A percentile compares a stretch with the other conserved stretches of the same genome.
Evolutionary conservation across 352 stramenopile species (phyloP).

Genomic region (Phytophthora pisi): DNA sequence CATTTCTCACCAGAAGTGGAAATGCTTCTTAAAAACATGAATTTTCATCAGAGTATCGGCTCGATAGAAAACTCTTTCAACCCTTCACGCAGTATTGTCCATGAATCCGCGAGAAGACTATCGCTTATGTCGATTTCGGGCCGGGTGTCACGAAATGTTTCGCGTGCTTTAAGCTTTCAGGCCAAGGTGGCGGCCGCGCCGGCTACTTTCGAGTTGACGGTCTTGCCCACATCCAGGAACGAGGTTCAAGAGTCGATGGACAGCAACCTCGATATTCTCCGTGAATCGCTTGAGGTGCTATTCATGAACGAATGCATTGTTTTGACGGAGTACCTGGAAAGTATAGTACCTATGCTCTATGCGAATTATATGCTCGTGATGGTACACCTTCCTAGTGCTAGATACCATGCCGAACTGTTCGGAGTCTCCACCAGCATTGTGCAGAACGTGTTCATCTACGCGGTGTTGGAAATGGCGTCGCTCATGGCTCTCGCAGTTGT

Average conservation of each 20-base stretch:
- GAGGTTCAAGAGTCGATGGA: neutral
- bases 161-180: neutral
- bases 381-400: constrained; percentile 24
- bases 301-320: constrained; percentile 38
- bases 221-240: neutral
- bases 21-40: neutral
- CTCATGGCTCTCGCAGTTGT: constrained; percentile 16
- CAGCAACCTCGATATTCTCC: neutral
- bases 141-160: neutral
- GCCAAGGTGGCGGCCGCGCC: neutral
- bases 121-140: neutral
- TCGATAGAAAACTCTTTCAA: neutral
- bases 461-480: constrained; percentile 21
- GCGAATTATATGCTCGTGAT: constrained; percentile 14
- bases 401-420: constrained; percentile 36
- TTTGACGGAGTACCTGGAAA: constrained; percentile 39
- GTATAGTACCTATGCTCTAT: constrained; percentile 37
- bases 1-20: constrained; percentile 4
- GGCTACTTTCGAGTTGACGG: neutral
- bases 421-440: constrained; percentile 2
- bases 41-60: neutral
- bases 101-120: neutral
- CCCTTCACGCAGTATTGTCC: neutral
- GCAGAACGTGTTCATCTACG: constrained; percentile 22
- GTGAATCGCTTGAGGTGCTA: constrained; percentile 21